Evolutionary conservation across 805 yeast genomes (phyloP), one percentile per base, ranked within the genome.

Genomic region (Candida gorgasii): DNA sequence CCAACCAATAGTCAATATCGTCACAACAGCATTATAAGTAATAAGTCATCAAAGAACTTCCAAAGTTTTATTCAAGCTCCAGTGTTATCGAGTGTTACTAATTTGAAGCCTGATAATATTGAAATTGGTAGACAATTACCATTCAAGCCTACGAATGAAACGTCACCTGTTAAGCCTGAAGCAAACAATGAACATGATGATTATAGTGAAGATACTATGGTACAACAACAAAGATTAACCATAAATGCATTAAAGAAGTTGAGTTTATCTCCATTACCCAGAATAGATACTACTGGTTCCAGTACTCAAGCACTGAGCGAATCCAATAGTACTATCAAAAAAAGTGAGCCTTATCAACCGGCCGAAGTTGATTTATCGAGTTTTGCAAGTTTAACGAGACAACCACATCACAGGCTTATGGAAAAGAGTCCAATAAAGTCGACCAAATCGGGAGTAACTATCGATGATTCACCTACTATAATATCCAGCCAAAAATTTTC

Each of bases 11-110:
- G 27, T 27, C 36, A 20, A 8, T 28, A 39, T 31, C 57, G 36
- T 45, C 46, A 26, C 39, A 35, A 26, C 26, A 48, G 52, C 33
- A 43, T 42, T 9, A 35, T 45, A 9, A 38, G 65, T 59, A 40
- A 65, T 48, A 31, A 57, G 22, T 44, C 58, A 62, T 44, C 57
- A 31, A 55, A 65, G 50, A 65, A 71, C 52, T 67, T 69, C 55
- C 76, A 71, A 55, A 62, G 70, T 16, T 69, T 66, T 44, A 71
- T 71, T 41, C 76, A 71, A 53, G 76, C 75, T 1, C 76, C 76
- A 1, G 75, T 69, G 4, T 54, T 71, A 34, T 65, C 70, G 29
- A 58, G 66, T 43, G 63, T 67, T 31, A 46, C 69, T 14, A 65
- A 61, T 37, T 51, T 59, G 32, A 64, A 59, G 28, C 52, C 49